These are phyloP conservation scores for Mortierella sp. DNA, from an alignment of 371 early-diverging fungal genomes.

Conservation along the genomic window DNA sequence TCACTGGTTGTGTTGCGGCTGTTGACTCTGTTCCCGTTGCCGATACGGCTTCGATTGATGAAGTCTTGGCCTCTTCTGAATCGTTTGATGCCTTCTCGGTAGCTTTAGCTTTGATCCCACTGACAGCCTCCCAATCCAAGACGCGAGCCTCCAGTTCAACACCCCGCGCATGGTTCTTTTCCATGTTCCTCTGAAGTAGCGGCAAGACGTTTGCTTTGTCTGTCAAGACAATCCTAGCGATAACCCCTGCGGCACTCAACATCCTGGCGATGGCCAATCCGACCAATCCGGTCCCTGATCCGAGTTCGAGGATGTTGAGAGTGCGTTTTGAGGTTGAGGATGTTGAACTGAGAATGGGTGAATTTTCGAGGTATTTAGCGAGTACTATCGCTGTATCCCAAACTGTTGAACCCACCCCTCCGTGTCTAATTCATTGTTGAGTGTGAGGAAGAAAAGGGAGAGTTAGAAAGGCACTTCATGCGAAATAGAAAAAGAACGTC, in stretches of 20 bases:
- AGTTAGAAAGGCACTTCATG: no score
- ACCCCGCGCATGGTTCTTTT: slow-evolving; percentile 44
- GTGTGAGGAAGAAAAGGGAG: neutral
- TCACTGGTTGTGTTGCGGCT: neutral
- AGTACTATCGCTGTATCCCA: slow-evolving; percentile 66
- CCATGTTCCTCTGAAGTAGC: slow-evolving; percentile 59
- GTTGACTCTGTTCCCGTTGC: neutral
- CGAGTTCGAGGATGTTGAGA: slow-evolving; percentile 62
- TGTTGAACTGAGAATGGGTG: slow-evolving; percentile 12
- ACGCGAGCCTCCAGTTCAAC: slow-evolving; percentile 28
- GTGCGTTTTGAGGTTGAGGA: neutral
- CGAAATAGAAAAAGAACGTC: neutral
- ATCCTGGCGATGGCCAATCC: slow-evolving; percentile 61
- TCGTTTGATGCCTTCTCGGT: neutral
- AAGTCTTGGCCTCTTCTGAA: neutral
- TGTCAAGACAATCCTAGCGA: slow-evolving; percentile 51
- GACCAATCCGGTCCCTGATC: slow-evolving; percentile 68
- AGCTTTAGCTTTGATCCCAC: slow-evolving; percentile 30
- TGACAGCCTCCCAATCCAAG: slow-evolving; percentile 51
- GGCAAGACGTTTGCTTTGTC: slow-evolving; percentile 64
- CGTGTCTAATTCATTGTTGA: slow-evolving; percentile 13
- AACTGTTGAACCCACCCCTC: slow-evolving; percentile 63
- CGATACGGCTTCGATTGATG: neutral
- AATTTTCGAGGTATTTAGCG: slow-evolving; percentile 62
- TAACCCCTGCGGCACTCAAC: slow-evolving; percentile 16